phyloP scores from a whole-genome alignment of 1,284 basidiomycete species.

The Puccinia polysora region DNA sequence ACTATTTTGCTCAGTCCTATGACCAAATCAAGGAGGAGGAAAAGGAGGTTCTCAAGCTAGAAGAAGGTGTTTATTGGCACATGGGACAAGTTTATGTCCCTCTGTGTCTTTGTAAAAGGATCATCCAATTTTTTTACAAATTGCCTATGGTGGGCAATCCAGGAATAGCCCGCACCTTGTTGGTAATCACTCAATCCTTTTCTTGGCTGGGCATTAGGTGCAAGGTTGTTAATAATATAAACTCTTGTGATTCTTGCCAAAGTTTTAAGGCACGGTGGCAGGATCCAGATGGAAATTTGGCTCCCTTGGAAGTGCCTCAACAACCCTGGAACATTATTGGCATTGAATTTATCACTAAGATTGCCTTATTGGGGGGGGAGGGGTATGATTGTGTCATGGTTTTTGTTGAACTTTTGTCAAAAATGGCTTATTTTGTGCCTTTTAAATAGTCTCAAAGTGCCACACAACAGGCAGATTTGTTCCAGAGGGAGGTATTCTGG shows the following conservation, averaged over 20 bases:
- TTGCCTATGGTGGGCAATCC: conserved; percentile 1
- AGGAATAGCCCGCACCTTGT: not conserved
- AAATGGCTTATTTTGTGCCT: conserved; percentile 12
- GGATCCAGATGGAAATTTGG: not conserved
- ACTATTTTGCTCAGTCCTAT: not conserved
- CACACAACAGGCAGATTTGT: not conserved
- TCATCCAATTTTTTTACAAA: not conserved
- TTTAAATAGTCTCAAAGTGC: not conserved
- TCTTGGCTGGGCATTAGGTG: not conserved
- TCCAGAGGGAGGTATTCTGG: not conserved
- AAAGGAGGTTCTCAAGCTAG: not conserved
- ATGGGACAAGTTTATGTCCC: not conserved
- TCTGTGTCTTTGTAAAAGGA: not conserved
- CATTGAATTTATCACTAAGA: conserved; percentile 32
- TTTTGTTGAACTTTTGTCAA: conserved; percentile 2
- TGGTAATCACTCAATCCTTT: not conserved
- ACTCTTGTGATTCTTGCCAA: conserved; percentile 16
- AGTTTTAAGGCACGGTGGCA: not conserved
- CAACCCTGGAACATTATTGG: conserved; percentile 19
- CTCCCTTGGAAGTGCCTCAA: not conserved
- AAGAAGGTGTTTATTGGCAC: not conserved
- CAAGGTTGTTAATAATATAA: not conserved
- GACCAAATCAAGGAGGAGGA: not conserved
- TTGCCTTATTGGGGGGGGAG: not conserved
- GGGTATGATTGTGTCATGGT: conserved; percentile 21